Conservation (phyloP, 192 early-diverging fungal genomes). For the Rhizophlyctis rosea region DNA sequence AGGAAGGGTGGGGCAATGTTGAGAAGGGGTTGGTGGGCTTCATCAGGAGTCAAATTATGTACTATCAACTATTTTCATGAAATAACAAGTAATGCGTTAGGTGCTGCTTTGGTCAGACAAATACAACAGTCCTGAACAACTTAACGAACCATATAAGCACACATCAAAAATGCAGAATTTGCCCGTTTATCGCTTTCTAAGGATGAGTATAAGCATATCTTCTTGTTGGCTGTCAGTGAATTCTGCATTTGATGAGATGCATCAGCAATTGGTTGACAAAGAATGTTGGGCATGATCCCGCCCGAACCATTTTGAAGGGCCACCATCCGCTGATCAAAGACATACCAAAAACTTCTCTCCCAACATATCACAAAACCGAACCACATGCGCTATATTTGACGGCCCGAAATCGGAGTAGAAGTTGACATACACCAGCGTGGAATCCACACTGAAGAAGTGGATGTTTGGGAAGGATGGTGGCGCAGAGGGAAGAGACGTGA, state of each 20-base stretch:
- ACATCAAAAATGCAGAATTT: constrained; percentile 67
- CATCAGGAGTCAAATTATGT: constrained; percentile 58
- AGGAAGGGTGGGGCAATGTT: constrained; percentile 48
- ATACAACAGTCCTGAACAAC: no score
- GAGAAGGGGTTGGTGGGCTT: constrained; percentile 53
- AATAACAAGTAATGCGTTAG: no score
- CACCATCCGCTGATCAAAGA: neutral
- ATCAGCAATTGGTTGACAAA: no score
- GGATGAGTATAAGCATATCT: constrained; percentile 53
- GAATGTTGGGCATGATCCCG: neutral
- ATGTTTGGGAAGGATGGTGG: constrained; percentile 40
- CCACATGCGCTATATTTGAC: constrained; percentile 57
- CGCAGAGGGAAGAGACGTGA: constrained; percentile 40
- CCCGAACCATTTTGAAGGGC: constrained; percentile 10
- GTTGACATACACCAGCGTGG: constrained; percentile 53
- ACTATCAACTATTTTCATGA: constrained; percentile 48
- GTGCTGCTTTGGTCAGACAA: no score
- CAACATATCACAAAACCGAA: constrained; percentile 61
- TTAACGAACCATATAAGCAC: constrained; percentile 61
- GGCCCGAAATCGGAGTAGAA: constrained; percentile 74
- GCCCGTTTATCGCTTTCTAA: constrained; percentile 58
- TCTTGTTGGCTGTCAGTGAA: constrained; percentile 44
- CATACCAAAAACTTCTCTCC: constrained; percentile 58
- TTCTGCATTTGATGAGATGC: no score
- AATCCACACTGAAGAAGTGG: constrained; percentile 62